phyloP scores from a whole-genome alignment of 2,329 filamentous ascomycete species.

The Verticillium longisporum region DNA sequence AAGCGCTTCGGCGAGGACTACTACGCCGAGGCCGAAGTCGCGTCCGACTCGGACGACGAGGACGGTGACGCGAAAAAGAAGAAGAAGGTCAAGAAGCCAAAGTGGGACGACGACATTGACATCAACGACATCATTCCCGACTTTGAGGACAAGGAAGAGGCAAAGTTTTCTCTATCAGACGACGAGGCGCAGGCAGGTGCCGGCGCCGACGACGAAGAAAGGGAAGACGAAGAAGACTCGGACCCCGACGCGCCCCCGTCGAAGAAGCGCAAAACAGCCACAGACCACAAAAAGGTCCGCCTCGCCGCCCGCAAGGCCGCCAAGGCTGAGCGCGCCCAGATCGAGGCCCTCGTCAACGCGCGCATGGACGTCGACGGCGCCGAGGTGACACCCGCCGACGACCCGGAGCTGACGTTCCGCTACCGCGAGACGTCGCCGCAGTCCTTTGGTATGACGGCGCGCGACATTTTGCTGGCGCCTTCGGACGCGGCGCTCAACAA shows the following conservation, averaged over 20 bases:
- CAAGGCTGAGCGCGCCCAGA: conserved; percentile 73
- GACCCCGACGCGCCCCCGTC: conserved; percentile 35
- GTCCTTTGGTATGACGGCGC: conserved; percentile 80
- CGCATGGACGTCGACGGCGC: conserved; percentile 69
- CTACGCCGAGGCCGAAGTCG: conserved; percentile 67
- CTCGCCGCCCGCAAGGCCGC: conserved; percentile 59
- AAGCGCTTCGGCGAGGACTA: conserved; percentile 86
- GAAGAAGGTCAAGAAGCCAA: conserved; percentile 69
- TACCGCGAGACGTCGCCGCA: conserved; percentile 93
- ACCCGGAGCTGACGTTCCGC: conserved; percentile 52
- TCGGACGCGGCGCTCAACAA: conserved; percentile 81
- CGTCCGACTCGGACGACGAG: conserved; percentile 57
- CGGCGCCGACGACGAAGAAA: too few relatives aligned
- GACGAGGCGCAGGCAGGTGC: too few relatives aligned
- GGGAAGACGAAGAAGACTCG: conserved; percentile 25
- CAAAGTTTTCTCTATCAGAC: conserved; percentile 50
- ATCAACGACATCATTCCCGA: conserved; percentile 88
- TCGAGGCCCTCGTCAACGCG: conserved; percentile 80
- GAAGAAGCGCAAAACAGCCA: conserved; percentile 52
- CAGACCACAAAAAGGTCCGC: conserved; percentile 53
- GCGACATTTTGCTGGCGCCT: conserved; percentile 84
- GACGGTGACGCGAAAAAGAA: conserved; percentile 43
- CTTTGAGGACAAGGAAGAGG: conserved; percentile 62
- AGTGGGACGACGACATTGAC: conserved; percentile 96
- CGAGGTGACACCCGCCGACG: conserved; percentile 38